Conservation (phyloP, 176 grass and related monocot genomes). For the Phragmites australis region DNA sequence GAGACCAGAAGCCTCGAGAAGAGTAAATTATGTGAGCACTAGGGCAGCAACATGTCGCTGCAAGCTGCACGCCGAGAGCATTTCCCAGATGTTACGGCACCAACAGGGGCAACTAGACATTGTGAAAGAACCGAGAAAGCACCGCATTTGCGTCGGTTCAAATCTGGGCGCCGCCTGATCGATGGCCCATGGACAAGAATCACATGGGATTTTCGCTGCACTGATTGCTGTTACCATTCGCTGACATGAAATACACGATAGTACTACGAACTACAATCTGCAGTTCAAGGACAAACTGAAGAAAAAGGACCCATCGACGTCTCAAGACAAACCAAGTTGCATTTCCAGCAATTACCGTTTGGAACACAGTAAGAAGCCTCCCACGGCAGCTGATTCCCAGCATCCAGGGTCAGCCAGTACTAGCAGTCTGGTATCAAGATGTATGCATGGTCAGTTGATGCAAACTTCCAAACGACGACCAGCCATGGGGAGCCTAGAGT, state of each 20-base stretch:
- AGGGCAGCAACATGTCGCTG: too few relatives aligned
- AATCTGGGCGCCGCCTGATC: too few relatives aligned
- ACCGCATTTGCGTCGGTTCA: too few relatives aligned
- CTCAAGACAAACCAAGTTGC: neutral
- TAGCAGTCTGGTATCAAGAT: neutral
- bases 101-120: too few relatives aligned
- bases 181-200: neutral
- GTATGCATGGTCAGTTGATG: neutral
- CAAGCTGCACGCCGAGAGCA: neutral
- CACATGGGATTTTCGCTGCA: neutral
- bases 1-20: too few relatives aligned
- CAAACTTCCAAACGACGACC: neutral
- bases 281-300: neutral
- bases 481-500: slow-evolving; percentile 13
- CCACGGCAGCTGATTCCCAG: neutral
- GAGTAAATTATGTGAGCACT: too few relatives aligned
- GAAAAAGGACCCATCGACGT: neutral
- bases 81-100: neutral
- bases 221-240: neutral
- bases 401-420: neutral
- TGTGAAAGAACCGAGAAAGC: neutral
- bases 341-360: neutral
- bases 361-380: neutral
- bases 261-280: neutral
- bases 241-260: too few relatives aligned